Conservation (phyloP, 192 early-diverging fungal genomes). For the Chytriomyces confervae region DNA sequence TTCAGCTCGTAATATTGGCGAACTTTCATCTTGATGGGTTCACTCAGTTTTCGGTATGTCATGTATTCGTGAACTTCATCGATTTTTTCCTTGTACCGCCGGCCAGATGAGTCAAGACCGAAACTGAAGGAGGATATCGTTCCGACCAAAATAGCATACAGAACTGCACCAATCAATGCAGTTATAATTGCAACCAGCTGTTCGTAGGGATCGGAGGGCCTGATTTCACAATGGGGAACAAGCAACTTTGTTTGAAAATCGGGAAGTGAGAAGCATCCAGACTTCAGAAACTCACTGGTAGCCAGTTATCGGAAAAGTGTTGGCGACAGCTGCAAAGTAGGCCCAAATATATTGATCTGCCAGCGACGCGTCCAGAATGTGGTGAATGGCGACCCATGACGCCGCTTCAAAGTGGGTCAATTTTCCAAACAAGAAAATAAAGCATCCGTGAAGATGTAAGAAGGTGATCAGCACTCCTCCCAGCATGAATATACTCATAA, state of each 20-base stretch:
- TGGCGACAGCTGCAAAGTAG: conserved; percentile 48
- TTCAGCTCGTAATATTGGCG: conserved; percentile 54
- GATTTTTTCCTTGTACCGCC: conserved; percentile 53
- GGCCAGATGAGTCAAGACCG: conserved; percentile 55
- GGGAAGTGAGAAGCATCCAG: not conserved
- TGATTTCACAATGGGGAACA: conserved; percentile 18
- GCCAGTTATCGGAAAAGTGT: conserved; percentile 51
- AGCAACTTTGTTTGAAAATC: not conserved
- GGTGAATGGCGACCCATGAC: conserved; percentile 33
- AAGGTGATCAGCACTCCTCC: conserved; percentile 39
- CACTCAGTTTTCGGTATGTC: conserved; percentile 47
- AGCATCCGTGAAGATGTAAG: conserved; percentile 52
- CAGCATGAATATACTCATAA: conserved; percentile 50
- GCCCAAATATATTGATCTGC: conserved; percentile 49
- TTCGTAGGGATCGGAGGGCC: conserved; percentile 42
- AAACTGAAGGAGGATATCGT: conserved; percentile 57
- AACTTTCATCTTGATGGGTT: conserved; percentile 41
- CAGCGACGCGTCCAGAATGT: conserved; percentile 29
- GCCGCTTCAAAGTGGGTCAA: conserved; percentile 32
- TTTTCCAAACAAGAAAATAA: conserved; percentile 44
- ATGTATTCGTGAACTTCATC: conserved; percentile 64
- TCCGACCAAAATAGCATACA: conserved; percentile 54
- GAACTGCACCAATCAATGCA: conserved; percentile 43
- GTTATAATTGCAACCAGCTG: conserved; percentile 44
- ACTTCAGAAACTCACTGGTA: conserved; percentile 40